Evolutionary conservation across 2,329 filamentous ascomycete species (phyloP).

Genomic region (Phyllosticta capitalensis): DNA sequence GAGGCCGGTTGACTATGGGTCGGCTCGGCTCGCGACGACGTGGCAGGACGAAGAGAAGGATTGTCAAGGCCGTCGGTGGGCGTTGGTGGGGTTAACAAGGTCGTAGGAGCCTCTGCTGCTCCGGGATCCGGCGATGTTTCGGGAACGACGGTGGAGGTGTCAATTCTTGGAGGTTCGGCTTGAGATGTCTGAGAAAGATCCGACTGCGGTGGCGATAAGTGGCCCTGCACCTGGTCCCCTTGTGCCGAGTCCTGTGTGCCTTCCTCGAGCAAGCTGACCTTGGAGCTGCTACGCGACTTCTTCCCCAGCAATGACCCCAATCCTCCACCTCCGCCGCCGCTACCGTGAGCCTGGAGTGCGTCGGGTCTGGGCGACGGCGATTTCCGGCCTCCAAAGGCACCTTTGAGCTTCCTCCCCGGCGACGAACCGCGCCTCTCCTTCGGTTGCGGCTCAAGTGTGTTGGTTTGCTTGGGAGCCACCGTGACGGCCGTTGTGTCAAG

Average conservation of each 20-base stretch:
- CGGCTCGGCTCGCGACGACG: slow-evolving; percentile 11
- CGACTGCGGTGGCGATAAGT: slow-evolving; percentile 3
- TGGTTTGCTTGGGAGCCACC: slow-evolving; percentile 23
- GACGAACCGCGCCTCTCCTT: slow-evolving; percentile 52
- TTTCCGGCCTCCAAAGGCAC: slow-evolving; percentile 49
- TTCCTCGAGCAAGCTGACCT: slow-evolving; percentile 10
- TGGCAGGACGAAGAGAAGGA: slow-evolving; percentile 2
- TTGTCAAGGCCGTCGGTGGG: slow-evolving; percentile 38
- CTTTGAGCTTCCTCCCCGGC: slow-evolving; percentile 60
- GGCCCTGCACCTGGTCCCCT: neutral
- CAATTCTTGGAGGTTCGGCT: slow-evolving; percentile 13
- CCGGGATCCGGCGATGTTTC: slow-evolving; percentile 29
- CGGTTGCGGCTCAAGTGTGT: slow-evolving; percentile 20
- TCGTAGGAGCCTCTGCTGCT: slow-evolving; percentile 37
- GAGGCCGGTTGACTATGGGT: slow-evolving; percentile 11
- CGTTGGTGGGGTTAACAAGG: slow-evolving; percentile 55
- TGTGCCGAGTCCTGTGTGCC: slow-evolving; percentile 10
- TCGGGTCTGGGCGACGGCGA: slow-evolving; percentile 26
- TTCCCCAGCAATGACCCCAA: slow-evolving; percentile 35
- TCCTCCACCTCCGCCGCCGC: slow-evolving; percentile 33
- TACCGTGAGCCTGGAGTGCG: slow-evolving; percentile 31
- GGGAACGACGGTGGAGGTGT: slow-evolving; percentile 31
- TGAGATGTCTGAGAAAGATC: slow-evolving; percentile 15
- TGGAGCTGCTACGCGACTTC: slow-evolving; percentile 15
- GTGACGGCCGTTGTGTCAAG: slow-evolving; percentile 20